These are phyloP conservation scores for Colletotrichum aenigma DNA, from an alignment of 2,329 filamentous ascomycete genomes.

Conservation along the genomic window DNA sequence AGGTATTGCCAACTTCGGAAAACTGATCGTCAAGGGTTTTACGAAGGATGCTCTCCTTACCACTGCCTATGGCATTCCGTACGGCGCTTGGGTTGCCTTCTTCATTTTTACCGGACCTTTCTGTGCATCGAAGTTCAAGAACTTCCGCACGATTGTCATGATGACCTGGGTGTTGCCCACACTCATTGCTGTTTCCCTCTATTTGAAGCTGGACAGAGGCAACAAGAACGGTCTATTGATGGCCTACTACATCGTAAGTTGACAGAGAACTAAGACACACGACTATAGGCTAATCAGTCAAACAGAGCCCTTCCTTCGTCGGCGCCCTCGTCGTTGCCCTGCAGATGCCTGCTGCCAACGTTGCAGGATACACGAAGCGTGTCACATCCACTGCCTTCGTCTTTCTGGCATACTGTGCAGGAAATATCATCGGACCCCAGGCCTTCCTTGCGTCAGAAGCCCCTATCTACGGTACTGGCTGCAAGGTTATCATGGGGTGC, in stretches of 20 bases:
- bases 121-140: slow-evolving; percentile 52
- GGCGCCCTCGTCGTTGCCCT: slow-evolving; percentile 53
- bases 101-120: slow-evolving; percentile 57
- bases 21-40: slow-evolving; percentile 34
- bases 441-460: slow-evolving; percentile 39
- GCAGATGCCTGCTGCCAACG: slow-evolving; percentile 53
- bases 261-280: slow-evolving; percentile 45
- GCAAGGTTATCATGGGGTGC: slow-evolving; percentile 52
- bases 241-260: slow-evolving; percentile 42
- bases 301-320: slow-evolving; percentile 39
- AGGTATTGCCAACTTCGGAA: slow-evolving; percentile 19
- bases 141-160: slow-evolving; percentile 57
- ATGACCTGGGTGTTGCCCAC: slow-evolving; percentile 54
- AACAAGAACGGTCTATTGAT: slow-evolving; percentile 40
- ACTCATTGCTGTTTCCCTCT: slow-evolving; percentile 19
- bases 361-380: slow-evolving; percentile 52
- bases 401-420: slow-evolving; percentile 45
- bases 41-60: slow-evolving; percentile 39
- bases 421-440: slow-evolving; percentile 42
- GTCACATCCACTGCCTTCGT: slow-evolving; percentile 48
- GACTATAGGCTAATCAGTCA: slow-evolving; percentile 36
- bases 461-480: slow-evolving; percentile 53
- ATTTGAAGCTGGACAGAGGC: slow-evolving; percentile 47
- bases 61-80: slow-evolving; percentile 57
- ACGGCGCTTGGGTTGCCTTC: slow-evolving; percentile 56